These are phyloP conservation scores for Bipolaris victoriae DNA, from an alignment of 2,329 filamentous ascomycete species.

Conservation along the genomic window DNA sequence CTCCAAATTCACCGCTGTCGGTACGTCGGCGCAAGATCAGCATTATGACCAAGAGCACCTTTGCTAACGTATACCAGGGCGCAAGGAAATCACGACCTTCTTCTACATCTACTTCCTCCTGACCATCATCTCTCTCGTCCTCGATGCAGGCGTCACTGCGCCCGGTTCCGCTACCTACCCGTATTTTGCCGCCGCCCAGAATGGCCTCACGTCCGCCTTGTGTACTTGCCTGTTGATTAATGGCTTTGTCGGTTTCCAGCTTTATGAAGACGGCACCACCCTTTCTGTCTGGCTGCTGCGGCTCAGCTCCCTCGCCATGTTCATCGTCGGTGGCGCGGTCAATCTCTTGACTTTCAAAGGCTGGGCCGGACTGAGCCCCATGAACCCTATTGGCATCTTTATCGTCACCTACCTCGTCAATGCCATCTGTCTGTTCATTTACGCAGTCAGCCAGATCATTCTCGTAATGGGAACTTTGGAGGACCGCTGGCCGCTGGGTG, in stretches of 20 bases:
- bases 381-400: conserved; percentile 87
- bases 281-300: conserved; percentile 93
- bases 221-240: conserved; percentile 93
- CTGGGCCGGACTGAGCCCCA: conserved; percentile 84
- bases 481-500: conserved; percentile 92
- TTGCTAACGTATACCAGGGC: conserved; percentile 54
- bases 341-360: conserved; percentile 90
- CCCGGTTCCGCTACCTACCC: conserved; percentile 80
- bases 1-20: conserved; percentile 97
- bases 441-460: conserved; percentile 84
- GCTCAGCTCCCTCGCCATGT: conserved; percentile 77
- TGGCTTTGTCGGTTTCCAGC: conserved; percentile 96
- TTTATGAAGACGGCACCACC: conserved; percentile 95
- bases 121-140: conserved; percentile 83
- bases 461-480: conserved; percentile 89
- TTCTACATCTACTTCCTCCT: conserved; percentile 97
- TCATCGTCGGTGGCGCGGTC: conserved; percentile 84
- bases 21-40: conserved; percentile 58
- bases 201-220: conserved; percentile 81
- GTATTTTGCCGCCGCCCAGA: conserved; percentile 89
- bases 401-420: conserved; percentile 92
- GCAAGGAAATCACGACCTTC: conserved; percentile 80
- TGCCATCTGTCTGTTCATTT: conserved; percentile 83
- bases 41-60: conserved; percentile 61
- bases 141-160: conserved; percentile 91